Evolutionary conservation across 129 eudicot species (phyloP).

Genomic region (Oenanthe sinensis): DNA sequence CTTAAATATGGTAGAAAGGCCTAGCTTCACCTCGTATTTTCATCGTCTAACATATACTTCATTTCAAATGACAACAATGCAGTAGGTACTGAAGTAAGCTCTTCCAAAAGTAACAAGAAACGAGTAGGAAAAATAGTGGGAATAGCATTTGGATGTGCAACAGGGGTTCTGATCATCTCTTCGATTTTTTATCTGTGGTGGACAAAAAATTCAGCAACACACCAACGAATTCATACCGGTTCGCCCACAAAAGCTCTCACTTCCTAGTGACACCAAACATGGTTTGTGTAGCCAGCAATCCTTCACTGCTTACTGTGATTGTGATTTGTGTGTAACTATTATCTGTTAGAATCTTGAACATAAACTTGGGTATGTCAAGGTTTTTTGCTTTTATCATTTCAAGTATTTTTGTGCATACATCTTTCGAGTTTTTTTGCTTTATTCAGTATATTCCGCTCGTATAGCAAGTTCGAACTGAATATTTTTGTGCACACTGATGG

Average conservation of each 20-base stretch:
- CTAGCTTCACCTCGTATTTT: neutral
- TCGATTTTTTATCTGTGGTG: constrained; percentile 50
- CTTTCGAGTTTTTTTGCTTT: too few relatives aligned
- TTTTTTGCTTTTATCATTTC: neutral
- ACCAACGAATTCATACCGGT: constrained; percentile 26
- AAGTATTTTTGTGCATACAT: too few relatives aligned
- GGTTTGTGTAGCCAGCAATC: neutral
- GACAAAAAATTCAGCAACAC: constrained; percentile 38
- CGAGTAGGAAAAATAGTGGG: constrained; percentile 40
- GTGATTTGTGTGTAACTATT: neutral
- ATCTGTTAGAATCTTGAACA: neutral
- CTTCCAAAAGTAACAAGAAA: constrained; percentile 33
- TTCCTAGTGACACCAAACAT: constrained; percentile 7
- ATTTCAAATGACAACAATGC: constrained; percentile 5
- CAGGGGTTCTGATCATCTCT: constrained; percentile 25
- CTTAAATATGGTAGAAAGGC: neutral
- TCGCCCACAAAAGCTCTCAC: constrained; percentile 36
- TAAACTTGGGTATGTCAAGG: neutral
- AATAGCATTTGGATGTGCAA: constrained; percentile 40
- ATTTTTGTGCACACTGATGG: too few relatives aligned
- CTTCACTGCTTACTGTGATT: neutral
- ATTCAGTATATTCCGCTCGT: too few relatives aligned
- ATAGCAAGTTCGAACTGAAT: too few relatives aligned
- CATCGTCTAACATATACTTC: neutral
- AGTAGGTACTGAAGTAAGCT: constrained; percentile 15